Evolutionary conservation across 139 green algal genomes (phyloP), one percentile per base, ranked within the genome.

Genomic region (Chlamydomonas asymmetrica): DNA sequence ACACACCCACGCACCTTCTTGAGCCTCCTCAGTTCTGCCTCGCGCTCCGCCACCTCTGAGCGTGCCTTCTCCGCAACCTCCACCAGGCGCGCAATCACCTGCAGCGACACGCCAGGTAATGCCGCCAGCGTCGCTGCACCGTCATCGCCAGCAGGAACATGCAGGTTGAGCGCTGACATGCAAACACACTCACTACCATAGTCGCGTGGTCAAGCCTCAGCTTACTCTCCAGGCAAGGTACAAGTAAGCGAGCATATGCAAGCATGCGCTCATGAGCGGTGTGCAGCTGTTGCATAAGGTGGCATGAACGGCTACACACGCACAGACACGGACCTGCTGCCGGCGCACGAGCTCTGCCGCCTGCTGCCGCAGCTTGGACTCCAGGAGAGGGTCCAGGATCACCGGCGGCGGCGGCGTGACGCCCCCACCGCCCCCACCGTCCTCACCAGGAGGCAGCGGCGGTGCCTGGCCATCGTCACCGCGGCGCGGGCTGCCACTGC

Each of bases 41-140:
- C 43, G 9, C 16, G 4, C 3, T 48, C 41, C 32, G 59, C 59
- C 13, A 56, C 41, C 57, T 77, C 71, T 4, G 41, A 57, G 23
- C 69, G 71, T 3, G 73, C 69, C 37, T 34, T 25, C 62, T 85
- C 80, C 3, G 63, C 69, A 7, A 75, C 54, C 6, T 82, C 74
- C 63, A 71, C 57, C 45, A 85, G 56, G n/a, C 69, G 48, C 5
- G 78, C 64, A 27, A 83, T 79, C 22, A 76, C 56, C 64, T 81
- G 66, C 25, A 5, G 18, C 7, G n/a, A n/a, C n/a, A n/a, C n/a
- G n/a, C n/a, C n/a, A n/a, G n/a, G n/a, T n/a, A n/a, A n/a, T n/a
- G n/a, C n/a, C n/a, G n/a, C n/a, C n/a, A n/a, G n/a, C n/a, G n/a
- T n/a, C n/a, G n/a, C n/a, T n/a, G n/a, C n/a, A n/a, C n/a, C n/a